These are phyloP conservation scores for Coemansia brasiliensis DNA, from an alignment of 192 early-diverging fungal species.

Conservation along the genomic window DNA sequence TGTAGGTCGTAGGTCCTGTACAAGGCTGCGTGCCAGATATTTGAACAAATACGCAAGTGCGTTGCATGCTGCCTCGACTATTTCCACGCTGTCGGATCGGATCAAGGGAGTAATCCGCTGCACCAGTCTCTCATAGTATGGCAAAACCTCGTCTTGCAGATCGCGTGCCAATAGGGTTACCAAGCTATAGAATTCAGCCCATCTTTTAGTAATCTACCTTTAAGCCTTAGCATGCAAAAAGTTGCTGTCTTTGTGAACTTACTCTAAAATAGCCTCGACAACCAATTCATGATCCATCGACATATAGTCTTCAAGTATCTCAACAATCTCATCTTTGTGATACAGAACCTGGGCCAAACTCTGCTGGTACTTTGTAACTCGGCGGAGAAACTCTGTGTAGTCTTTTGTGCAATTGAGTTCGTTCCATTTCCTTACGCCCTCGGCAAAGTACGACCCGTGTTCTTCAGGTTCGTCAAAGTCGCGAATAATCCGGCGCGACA, in stretches of 20 bases:
- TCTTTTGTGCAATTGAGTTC: constrained; percentile 89
- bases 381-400: constrained; percentile 71
- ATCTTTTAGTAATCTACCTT: too few relatives aligned
- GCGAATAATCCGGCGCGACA: constrained; percentile 62
- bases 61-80: constrained; percentile 84
- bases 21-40: constrained; percentile 71
- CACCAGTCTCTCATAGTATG: constrained; percentile 72
- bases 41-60: constrained; percentile 92
- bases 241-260: constrained; percentile 20
- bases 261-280: constrained; percentile 84
- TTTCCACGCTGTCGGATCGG: constrained; percentile 64
- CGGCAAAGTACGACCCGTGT: constrained; percentile 80
- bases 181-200: constrained; percentile 63
- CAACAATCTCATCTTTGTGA: constrained; percentile 80
- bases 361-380: constrained; percentile 64
- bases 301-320: constrained; percentile 65
- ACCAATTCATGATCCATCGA: constrained; percentile 63
- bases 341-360: constrained; percentile 87
- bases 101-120: constrained; percentile 66
- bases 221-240: background rate
- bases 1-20: constrained; percentile 67
- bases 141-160: constrained; percentile 87
- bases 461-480: constrained; percentile 61
- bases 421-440: constrained; percentile 76
- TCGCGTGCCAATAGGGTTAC: constrained; percentile 83